Base-by-base conservation (phyloP, 2,329 filamentous ascomycete genomes). In the Aulographum hederae region DNA sequence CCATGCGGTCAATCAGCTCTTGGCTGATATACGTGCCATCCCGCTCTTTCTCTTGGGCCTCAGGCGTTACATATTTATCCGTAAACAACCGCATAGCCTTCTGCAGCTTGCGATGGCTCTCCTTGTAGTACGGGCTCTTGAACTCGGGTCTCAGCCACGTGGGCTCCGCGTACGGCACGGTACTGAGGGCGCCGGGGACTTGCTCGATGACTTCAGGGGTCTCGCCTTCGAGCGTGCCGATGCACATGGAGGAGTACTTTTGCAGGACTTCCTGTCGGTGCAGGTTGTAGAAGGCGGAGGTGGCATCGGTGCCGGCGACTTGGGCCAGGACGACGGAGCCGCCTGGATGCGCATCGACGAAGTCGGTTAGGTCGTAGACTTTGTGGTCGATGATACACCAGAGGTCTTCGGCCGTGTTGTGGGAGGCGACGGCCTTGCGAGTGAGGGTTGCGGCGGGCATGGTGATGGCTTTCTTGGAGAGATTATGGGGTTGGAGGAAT, bases 371-470 rank as follows among this genome's bases (percentile, higher is more conserved):
- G 55, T 92, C 79, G 61, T 91, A 92, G 47, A 91, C 79, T 45
- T 74, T 77, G 56, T 78, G 73, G 60, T 92, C 81, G 53, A 92
- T 73, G 46, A 92, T 75, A 55, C 79, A 77, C 76, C 80, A 85
- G 35, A 81, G 60, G 39, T 74, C 76, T 40, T 84, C 76, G 30
- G 78, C 72, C 34, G 67, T 70, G 51, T 74, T 81, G 60, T 86
- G 76, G 51, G 75, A 68, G 39, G 75, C 73, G 43, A 89, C 78
- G 52, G 81, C 56, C 26, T 54, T 60, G 43, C 63, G 62, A 32
- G 60, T 58, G 32, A 15, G 17, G 6, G 21, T 15, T 17, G 32
- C 12, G 20, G 11, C 6, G 6, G 31, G 15, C 15, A 34, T 28
- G 12, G 8, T 28, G 27, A 25, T n/a, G n/a, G n/a, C n/a, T n/a